Evolutionary conservation across 805 yeast species (phyloP).

Genomic region (Metschnikowia henanensis): DNA sequence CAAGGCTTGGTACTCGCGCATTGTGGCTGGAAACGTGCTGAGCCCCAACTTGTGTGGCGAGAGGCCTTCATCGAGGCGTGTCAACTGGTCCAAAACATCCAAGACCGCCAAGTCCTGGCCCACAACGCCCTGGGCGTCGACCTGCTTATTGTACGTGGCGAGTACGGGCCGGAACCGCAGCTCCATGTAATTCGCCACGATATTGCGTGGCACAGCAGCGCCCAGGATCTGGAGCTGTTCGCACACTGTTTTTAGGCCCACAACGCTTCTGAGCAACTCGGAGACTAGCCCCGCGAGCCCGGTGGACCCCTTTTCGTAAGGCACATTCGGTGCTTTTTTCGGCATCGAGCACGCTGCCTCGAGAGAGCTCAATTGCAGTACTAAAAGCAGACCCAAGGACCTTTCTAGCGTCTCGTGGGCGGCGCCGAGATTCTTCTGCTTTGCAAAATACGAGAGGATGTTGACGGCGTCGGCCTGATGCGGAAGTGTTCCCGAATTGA

Average conservation of each 20-base stretch:
- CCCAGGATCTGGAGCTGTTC: slow-evolving; percentile 14
- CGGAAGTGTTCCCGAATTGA: slow-evolving; percentile 8
- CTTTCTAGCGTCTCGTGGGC: slow-evolving; percentile 18
- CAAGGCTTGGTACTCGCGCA: slow-evolving; percentile 19
- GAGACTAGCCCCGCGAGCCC: slow-evolving; percentile 56
- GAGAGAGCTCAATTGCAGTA: slow-evolving; percentile 24
- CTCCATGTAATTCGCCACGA: slow-evolving; percentile 15
- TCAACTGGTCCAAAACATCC: slow-evolving; percentile 47
- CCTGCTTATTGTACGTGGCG: slow-evolving; percentile 8
- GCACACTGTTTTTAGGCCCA: slow-evolving; percentile 17
- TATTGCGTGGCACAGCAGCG: slow-evolving; percentile 15
- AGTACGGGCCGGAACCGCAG: slow-evolving; percentile 13
- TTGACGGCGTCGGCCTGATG: slow-evolving; percentile 11
- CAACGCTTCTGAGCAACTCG: slow-evolving; percentile 48
- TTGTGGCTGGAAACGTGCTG: slow-evolving; percentile 12
- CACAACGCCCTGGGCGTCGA: slow-evolving; percentile 11
- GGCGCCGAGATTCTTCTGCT: slow-evolving; percentile 10
- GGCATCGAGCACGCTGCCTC: slow-evolving; percentile 47
- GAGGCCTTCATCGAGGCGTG: slow-evolving; percentile 23
- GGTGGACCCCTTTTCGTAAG: slow-evolving; percentile 61
- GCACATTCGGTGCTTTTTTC: slow-evolving; percentile 35
- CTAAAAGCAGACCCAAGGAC: slow-evolving; percentile 10
- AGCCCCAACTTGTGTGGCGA: slow-evolving; percentile 13
- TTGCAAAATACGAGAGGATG: slow-evolving; percentile 13
- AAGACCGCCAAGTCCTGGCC: slow-evolving; percentile 30